Percentiles rank a stretch among this genome's conserved stretches.
These are phyloP conservation scores for Pseudogymnoascus sp. DNA, from an alignment of 2,329 filamentous ascomycete genomes.

Conservation along the genomic window DNA sequence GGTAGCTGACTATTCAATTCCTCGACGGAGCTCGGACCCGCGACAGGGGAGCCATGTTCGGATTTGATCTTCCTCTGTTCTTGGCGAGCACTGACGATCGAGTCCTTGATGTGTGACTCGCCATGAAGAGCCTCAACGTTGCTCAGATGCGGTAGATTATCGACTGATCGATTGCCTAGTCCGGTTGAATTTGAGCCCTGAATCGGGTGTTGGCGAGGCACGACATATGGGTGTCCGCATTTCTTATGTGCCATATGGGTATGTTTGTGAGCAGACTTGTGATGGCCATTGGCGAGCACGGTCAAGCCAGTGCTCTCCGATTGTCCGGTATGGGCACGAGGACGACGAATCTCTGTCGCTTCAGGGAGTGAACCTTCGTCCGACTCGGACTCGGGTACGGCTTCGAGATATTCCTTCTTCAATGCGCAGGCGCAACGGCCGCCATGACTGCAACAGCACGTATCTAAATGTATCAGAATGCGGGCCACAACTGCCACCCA, in stretches of 20 bases:
- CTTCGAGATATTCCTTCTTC: slow-evolving; percentile 56
- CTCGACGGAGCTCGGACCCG: slow-evolving; percentile 39
- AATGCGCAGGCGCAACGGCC: slow-evolving; percentile 56
- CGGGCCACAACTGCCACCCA: slow-evolving; percentile 12
- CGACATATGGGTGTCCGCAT: slow-evolving; percentile 49
- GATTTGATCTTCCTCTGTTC: slow-evolving; percentile 49
- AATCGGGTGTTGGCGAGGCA: slow-evolving; percentile 50
- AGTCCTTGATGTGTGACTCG: slow-evolving; percentile 30
- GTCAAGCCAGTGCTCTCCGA: slow-evolving; percentile 45
- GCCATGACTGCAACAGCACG: slow-evolving; percentile 63
- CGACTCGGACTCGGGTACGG: slow-evolving; percentile 56
- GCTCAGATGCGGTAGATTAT: slow-evolving; percentile 35
- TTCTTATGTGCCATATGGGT: slow-evolving; percentile 49
- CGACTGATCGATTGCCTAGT: slow-evolving; percentile 39
- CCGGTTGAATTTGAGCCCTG: slow-evolving; percentile 41
- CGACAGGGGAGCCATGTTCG: slow-evolving; percentile 51
- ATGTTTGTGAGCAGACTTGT: slow-evolving; percentile 54
- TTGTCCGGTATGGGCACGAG: slow-evolving; percentile 53
- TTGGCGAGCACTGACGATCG: slow-evolving; percentile 29
- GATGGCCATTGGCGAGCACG: slow-evolving; percentile 56
- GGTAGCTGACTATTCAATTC: slow-evolving; percentile 45
- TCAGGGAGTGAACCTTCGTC: slow-evolving; percentile 41
- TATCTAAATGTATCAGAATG: slow-evolving; percentile 40
- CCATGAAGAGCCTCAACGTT: slow-evolving; percentile 32
- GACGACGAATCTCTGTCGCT: slow-evolving; percentile 36